These are phyloP conservation scores for Lactarius hatsudake DNA, from an alignment of 768 basidiomycete species.

Conservation along the genomic window DNA sequence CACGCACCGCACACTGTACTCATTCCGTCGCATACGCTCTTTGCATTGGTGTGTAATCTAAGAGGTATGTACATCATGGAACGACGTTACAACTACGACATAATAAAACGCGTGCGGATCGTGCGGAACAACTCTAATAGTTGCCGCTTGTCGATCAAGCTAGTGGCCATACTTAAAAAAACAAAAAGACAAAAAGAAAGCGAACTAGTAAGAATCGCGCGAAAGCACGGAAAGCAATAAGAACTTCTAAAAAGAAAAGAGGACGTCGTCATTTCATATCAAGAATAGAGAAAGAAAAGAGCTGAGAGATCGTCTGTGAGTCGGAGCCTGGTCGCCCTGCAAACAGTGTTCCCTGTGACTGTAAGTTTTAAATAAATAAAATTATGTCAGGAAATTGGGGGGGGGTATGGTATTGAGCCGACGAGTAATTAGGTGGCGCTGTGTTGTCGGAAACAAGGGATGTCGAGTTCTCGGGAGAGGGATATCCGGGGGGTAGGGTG, in stretches of 20 bases:
- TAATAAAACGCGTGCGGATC: neutral
- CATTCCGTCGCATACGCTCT: conserved; percentile 1
- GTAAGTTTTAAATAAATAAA: neutral
- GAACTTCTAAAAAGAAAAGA: neutral
- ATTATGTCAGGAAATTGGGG: neutral
- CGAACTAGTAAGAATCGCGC: conserved; percentile 11
- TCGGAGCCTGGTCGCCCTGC: conserved; percentile 9
- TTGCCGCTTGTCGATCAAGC: neutral
- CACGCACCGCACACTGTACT: neutral
- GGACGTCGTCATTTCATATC: neutral
- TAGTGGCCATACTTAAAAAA: neutral
- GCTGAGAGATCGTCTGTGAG: neutral
- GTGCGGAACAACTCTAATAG: neutral
- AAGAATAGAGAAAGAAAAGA: neutral
- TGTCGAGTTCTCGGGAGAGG: neutral
- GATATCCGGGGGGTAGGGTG: conserved; percentile 16
- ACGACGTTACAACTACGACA: neutral
- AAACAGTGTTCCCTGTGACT: conserved; percentile 6
- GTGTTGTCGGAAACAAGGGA: neutral
- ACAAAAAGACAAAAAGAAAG: neutral
- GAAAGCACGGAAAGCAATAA: conserved; percentile 21
- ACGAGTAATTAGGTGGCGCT: conserved; percentile 10
- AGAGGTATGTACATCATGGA: conserved; percentile 13
- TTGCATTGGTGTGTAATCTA: conserved; percentile 6
- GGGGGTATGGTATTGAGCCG: conserved; percentile 3